A percentile compares a stretch with the other conserved stretches of the same genome.
These are phyloP conservation scores for Thuja plicata DNA, from an alignment of 83 land plant species.

Conservation along the genomic window DNA sequence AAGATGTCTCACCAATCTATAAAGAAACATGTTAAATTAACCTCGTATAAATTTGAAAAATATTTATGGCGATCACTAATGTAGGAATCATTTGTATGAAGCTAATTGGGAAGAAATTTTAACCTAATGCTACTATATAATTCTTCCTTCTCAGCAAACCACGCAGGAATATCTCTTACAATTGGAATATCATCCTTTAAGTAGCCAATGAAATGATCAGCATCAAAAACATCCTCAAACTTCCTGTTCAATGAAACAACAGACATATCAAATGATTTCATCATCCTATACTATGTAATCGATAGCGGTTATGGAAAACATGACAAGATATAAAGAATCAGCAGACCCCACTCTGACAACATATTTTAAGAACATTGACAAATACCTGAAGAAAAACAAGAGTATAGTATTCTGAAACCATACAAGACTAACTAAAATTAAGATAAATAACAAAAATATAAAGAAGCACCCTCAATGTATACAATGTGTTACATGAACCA, in stretches of 20 bases:
- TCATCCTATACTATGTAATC: neutral
- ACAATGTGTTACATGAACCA: neutral
- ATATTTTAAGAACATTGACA: neutral
- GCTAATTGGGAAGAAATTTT: neutral
- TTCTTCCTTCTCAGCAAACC: conserved; percentile 84
- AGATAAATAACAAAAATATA: neutral
- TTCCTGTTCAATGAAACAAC: conserved; percentile 54
- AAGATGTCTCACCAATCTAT: neutral
- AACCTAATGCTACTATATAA: conserved; percentile 90
- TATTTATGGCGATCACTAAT: neutral
- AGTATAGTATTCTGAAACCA: neutral
- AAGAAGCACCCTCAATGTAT: neutral
- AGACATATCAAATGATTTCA: neutral
- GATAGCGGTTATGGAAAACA: neutral
- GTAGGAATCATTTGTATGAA: neutral
- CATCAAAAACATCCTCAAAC: conserved; percentile 94
- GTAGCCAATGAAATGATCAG: conserved; percentile 88
- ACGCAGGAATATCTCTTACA: conserved; percentile 82
- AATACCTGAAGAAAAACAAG: neutral
- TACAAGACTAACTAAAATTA: neutral
- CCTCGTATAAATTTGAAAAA: neutral
- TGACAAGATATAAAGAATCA: neutral
- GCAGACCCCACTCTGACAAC: neutral
- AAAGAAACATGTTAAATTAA: neutral
- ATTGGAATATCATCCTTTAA: conserved; percentile 89